A percentile compares a stretch with the other conserved stretches of the same genome.
phyloP scores from a whole-genome alignment of 2,329 filamentous ascomycete species.

The Acephala macrosclerotiorum region DNA sequence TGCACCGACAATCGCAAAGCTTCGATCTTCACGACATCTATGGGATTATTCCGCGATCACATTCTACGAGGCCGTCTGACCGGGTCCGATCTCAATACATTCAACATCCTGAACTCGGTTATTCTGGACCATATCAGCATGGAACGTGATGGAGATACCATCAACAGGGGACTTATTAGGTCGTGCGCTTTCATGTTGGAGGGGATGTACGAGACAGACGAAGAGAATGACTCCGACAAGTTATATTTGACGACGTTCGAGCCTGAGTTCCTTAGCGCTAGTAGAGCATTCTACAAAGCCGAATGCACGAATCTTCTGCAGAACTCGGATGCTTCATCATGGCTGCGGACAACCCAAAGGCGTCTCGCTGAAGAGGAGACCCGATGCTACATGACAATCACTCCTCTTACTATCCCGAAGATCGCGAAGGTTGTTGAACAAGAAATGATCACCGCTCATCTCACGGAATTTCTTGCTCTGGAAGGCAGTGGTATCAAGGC shows the following conservation, averaged over 20 bases:
- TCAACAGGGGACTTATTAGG: conserved; percentile 83
- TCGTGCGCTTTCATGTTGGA: conserved; percentile 91
- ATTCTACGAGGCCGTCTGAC: conserved; percentile 71
- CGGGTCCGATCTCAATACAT: conserved; percentile 59
- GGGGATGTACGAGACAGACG: conserved; percentile 81
- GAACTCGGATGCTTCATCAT: conserved; percentile 81
- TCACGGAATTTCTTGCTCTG: conserved; percentile 83
- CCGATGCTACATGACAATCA: conserved; percentile 83
- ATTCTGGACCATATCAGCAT: conserved; percentile 91
- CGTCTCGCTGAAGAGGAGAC: conserved; percentile 83
- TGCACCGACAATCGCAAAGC: conserved; percentile 75
- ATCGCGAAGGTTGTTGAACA: conserved; percentile 81
- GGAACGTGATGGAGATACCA: conserved; percentile 88
- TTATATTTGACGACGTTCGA: conserved; percentile 88
- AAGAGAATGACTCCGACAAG: conserved; percentile 79
- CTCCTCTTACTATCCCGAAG: conserved; percentile 73
- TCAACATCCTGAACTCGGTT: conserved; percentile 79
- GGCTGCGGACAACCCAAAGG: conserved; percentile 77
- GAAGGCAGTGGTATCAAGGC: conserved; percentile 83
- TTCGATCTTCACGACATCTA: conserved; percentile 83
- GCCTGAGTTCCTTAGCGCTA: conserved; percentile 74
- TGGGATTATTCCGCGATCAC: conserved; percentile 87
- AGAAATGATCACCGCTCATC: conserved; percentile 78
- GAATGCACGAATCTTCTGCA: conserved; percentile 80
- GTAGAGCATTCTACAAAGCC: conserved; percentile 73